Percentiles rank a stretch among this genome's conserved stretches.
Evolutionary conservation across 257 asterid genomes (phyloP).

Genomic region (Schizonepeta tenuifolia): DNA sequence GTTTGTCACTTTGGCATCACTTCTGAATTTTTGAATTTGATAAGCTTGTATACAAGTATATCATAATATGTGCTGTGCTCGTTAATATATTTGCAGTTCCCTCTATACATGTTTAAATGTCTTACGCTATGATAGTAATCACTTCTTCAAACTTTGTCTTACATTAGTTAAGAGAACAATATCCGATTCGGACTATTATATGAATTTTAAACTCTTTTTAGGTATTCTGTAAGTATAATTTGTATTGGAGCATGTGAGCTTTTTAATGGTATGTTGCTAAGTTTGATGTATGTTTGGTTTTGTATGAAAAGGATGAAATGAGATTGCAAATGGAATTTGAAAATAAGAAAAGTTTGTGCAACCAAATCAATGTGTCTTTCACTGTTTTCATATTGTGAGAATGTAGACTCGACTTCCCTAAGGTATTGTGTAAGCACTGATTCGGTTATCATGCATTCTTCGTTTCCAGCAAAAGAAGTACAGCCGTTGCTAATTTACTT

Average conservation of each 20-base stretch:
- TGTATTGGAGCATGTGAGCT: neutral
- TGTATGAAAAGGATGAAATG: neutral
- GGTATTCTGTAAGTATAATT: slow-evolving; percentile 1
- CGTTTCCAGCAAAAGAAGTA: neutral
- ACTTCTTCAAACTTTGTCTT: neutral
- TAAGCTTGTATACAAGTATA: slow-evolving; percentile 2
- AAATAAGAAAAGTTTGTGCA: neutral
- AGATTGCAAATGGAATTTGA: neutral
- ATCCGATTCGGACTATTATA: neutral
- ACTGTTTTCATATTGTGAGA: neutral
- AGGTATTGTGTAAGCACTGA: neutral
- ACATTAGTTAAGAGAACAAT: neutral
- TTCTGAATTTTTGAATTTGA: slow-evolving; percentile 4
- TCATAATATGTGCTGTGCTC: neutral
- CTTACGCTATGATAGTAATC: neutral
- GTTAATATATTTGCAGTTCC: neutral
- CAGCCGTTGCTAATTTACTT: neutral
- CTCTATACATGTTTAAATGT: neutral
- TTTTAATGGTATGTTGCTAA: neutral
- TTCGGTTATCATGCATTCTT: neutral
- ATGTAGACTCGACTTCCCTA: neutral
- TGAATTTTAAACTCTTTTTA: neutral
- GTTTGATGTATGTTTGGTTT: neutral
- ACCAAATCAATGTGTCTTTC: neutral
- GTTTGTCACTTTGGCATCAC: neutral